Conservation (phyloP, 495 filamentous ascomycete species). For the Tuber calosporum region DNA sequence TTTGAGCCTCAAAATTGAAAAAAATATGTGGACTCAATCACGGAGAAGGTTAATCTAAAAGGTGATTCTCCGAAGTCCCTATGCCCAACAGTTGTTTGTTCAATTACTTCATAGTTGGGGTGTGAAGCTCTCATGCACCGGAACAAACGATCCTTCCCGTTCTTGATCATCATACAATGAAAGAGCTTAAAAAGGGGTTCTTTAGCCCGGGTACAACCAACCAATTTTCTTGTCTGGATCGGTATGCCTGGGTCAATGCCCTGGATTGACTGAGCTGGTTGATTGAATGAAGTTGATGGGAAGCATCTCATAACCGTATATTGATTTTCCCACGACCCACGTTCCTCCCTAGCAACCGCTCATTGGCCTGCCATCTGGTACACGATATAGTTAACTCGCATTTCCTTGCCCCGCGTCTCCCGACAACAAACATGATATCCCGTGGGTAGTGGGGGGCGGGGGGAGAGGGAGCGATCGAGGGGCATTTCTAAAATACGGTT, state of each 20-base stretch:
- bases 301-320: background rate
- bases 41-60: background rate
- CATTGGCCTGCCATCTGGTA: conserved; percentile 29
- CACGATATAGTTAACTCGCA: conserved; percentile 28
- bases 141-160: background rate
- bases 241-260: background rate
- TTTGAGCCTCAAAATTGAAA: background rate
- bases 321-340: conserved; percentile 15
- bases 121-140: background rate
- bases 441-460: conserved; percentile 10
- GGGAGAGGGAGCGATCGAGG: conserved; percentile 11
- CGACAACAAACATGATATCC: conserved; percentile 10
- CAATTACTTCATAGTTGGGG: background rate
- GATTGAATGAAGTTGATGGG: background rate
- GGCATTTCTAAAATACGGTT: background rate
- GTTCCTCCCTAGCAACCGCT: conserved; percentile 33
- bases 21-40: background rate
- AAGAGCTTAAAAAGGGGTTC: background rate
- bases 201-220: background rate
- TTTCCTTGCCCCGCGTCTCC: conserved; percentile 23
- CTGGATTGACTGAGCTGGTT: background rate
- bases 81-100: background rate
- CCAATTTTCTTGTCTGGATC: background rate
- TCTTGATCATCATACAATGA: background rate
- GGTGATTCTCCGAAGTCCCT: background rate